Base-by-base conservation (phyloP, 768 basidiomycete genomes). In the Rhizopogon vinicolor region DNA sequence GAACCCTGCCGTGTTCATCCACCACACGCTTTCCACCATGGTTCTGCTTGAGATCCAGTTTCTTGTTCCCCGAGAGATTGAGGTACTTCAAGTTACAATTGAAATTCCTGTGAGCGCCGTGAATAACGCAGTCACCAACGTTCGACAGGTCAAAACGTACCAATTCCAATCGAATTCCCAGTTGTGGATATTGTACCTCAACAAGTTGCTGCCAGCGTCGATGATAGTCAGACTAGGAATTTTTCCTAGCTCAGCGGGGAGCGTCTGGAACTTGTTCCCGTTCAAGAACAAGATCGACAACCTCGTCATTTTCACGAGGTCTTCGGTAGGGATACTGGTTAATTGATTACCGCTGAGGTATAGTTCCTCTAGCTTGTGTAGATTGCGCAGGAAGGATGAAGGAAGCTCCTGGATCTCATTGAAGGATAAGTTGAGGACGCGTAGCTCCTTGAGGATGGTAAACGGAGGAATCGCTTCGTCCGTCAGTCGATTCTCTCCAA, bases 161-260 rank as follows among this genome's bases (percentile, higher is more conserved):
- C 97, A 98, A 68, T 99, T 98, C 95, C 95, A 98, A 72, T 99
- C 97, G 69, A 94, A 98, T 68, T 96, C 92, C 88, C 88, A 94
- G 65, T 99, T 99, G 62, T 92, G 90, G 62, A 97, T 93, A 67
- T 98, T 99, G 72, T 98, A 98, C 79, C 90, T 92, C 71, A 99
- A 76, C 52, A 84, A 71, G 68, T 99, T 99, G 68, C 88, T 94
- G 7, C 97, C 95, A 5, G 91, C 95, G 65, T 99, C 97, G 61
- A 99, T 77, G 33, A 89, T 83, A 52, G 78, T 81, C 64, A 99
- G 74, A 45, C 80, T 85, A 65, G 81, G 80, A 56, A 97, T 81
- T 66, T 92, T 91, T 40, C 86, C 87, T 46, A 99, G 69, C 67
- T 98, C 97, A 53, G 90, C 86, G 4, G 97, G 97, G 4, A 98